phyloP scores from a whole-genome alignment of 2,329 filamentous ascomycete genomes.

The Claviceps paspali region DNA sequence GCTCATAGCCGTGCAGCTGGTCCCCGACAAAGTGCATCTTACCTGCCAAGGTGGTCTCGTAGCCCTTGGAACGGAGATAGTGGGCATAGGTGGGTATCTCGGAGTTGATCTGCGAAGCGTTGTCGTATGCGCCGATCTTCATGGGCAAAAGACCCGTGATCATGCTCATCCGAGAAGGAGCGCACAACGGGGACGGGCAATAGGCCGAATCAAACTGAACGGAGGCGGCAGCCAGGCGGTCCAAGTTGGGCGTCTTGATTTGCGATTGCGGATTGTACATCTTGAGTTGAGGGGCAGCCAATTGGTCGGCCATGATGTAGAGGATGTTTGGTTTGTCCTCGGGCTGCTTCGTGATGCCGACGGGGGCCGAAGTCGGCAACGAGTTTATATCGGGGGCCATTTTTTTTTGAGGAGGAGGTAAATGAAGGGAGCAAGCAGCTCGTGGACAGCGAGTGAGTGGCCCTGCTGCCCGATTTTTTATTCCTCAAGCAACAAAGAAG shows the following conservation, averaged over 20 bases:
- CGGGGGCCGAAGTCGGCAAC: slow-evolving; percentile 39
- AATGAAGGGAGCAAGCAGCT: not conserved
- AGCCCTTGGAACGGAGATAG: slow-evolving; percentile 70
- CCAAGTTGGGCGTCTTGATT: slow-evolving; percentile 85
- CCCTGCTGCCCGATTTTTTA: too few species aligned
- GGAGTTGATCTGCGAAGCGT: slow-evolving; percentile 68
- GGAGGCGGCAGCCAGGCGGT: slow-evolving; percentile 63
- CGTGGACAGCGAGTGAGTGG: too few species aligned
- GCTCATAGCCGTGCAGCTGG: slow-evolving; percentile 87
- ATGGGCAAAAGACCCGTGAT: slow-evolving; percentile 83
- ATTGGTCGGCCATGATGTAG: slow-evolving; percentile 95
- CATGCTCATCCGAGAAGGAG: slow-evolving; percentile 86
- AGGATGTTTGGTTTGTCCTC: slow-evolving; percentile 26
- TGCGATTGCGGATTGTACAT: slow-evolving; percentile 81
- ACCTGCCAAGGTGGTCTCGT: slow-evolving; percentile 79
- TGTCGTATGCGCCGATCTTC: slow-evolving; percentile 85
- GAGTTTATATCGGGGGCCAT: slow-evolving; percentile 68
- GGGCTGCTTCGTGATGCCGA: slow-evolving; percentile 9
- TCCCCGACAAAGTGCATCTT: slow-evolving; percentile 98
- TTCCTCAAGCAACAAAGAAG: too few species aligned
- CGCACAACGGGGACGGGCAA: slow-evolving; percentile 85
- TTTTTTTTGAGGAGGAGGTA: not conserved
- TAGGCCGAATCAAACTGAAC: slow-evolving; percentile 91
- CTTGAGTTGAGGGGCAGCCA: slow-evolving; percentile 78
- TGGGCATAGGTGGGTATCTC: slow-evolving; percentile 87